These are phyloP conservation scores for Pilobolus umbonatus DNA, from an alignment of 192 early-diverging fungal species.

Conservation along the genomic window DNA sequence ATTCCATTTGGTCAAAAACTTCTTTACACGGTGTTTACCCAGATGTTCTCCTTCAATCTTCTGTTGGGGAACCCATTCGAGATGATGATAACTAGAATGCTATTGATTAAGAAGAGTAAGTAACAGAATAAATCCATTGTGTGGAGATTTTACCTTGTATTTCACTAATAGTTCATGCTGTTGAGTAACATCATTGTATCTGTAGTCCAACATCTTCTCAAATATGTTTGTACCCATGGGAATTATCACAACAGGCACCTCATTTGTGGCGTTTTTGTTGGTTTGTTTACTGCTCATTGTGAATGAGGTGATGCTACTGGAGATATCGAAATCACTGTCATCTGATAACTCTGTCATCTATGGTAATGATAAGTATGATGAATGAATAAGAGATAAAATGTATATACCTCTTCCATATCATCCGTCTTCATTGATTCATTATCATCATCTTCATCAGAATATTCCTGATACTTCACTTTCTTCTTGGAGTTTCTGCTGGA, in stretches of 20 bases:
- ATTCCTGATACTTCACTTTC: constrained; percentile 15
- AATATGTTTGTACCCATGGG: constrained; percentile 47
- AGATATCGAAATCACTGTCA: constrained; percentile 26
- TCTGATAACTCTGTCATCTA: constrained; percentile 15
- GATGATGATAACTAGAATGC: constrained; percentile 65
- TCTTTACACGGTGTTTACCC: constrained; percentile 67
- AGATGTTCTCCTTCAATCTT: constrained; percentile 50
- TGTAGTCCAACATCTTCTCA: constrained; percentile 49
- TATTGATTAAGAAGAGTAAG: neutral
- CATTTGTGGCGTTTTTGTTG: neutral
- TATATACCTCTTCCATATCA: neutral
- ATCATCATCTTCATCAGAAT: constrained; percentile 12
- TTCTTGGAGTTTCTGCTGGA: neutral
- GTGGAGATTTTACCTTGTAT: constrained; percentile 58
- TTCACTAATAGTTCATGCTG: constrained; percentile 70
- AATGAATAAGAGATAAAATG: neutral
- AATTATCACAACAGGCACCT: constrained; percentile 38
- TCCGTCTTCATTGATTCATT: neutral
- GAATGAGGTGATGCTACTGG: neutral
- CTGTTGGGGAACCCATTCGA: constrained; percentile 62
- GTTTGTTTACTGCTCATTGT: neutral
- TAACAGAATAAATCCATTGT: neutral
- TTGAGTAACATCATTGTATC: constrained; percentile 36
- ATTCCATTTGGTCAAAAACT: constrained; percentile 64
- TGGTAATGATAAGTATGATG: neutral